Base-by-base conservation (phyloP, 768 basidiomycete species). In the Suillus decipiens region DNA sequence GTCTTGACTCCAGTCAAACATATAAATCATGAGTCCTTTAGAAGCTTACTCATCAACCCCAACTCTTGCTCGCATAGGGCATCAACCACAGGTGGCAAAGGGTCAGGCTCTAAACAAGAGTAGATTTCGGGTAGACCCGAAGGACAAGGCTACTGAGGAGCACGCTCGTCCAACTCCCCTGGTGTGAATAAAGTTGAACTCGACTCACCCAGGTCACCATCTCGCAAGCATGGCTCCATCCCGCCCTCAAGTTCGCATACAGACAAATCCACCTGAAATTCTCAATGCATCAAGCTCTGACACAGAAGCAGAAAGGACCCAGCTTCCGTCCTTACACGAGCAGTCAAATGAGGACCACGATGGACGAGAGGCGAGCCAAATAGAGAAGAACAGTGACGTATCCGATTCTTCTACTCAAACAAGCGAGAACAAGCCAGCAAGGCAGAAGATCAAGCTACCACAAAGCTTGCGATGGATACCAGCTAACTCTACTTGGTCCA, bases 401-500 rank as follows among this genome's bases (percentile, higher is more conserved):
- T 55, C 14, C 24, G 22, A 48, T 2, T 41, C 37, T 19, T 28
- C 56, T 57, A 24, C 3, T 41, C 37, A 10, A 0, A 2, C 17
- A 12, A 39, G 28, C 5, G 22, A 57, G 24, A 58, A 57, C 36
- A 17, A n/a, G 17, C 34, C 42, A 3, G 47, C 45, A 8, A 63
- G 37, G 53, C 54, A 11, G 36, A 12, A 31, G 1, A 28, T 65
- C 28, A 67, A 42, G 31, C 63, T 79, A 7, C 82, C 81, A 0
- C 10, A 64, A 24, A 58, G 68, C 59, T 64, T 86, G 41, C 71
- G 73, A 37, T 92, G 89, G 90, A 82, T 89, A 24, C 77, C 80
- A 2, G 76, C 73, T 17, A 89, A 87, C 63, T 82, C 77, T 72
- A 83, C 75, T 0, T 86, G 84, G 82, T 74, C 83, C 19, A 86